Percentiles rank a stretch among this genome's conserved stretches.
These are phyloP conservation scores for Eucalyptus globulus DNA, from an alignment of 345 rosid genomes.

Conservation along the genomic window DNA sequence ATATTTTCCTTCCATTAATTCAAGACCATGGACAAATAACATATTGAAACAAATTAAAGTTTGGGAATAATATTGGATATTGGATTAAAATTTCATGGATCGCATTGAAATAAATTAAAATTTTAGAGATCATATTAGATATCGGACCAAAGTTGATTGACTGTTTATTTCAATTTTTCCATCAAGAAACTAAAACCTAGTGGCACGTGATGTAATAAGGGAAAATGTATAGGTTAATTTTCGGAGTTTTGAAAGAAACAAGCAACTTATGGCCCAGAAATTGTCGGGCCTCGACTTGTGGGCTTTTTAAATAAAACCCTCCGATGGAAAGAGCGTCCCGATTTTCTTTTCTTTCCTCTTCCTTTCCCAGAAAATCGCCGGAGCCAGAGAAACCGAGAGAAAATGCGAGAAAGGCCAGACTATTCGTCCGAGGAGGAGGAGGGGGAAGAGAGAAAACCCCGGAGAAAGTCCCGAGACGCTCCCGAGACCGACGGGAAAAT, in stretches of 20 bases:
- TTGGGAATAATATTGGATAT: no score
- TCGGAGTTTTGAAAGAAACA: neutral
- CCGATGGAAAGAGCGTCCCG: neutral
- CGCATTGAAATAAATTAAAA: no score
- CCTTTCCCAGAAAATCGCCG: neutral
- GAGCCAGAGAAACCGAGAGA: neutral
- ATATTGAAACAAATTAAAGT: no score
- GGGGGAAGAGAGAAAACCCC: neutral
- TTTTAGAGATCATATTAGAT: rapidly evolving
- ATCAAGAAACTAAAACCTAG: neutral
- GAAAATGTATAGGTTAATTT: neutral
- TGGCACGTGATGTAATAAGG: neutral
- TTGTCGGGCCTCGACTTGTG: neutral
- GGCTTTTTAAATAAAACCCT: neutral
- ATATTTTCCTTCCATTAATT: no score
- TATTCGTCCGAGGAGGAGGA: neutral
- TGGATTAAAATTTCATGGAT: no score
- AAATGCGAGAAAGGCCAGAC: neutral
- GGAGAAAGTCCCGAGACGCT: neutral
- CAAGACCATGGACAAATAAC: rapidly evolving
- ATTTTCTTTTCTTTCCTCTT: neutral
- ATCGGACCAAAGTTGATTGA: no score
- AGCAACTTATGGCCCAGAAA: neutral
- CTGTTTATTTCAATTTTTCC: no score
- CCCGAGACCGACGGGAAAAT: neutral